phyloP scores from a whole-genome alignment of 768 basidiomycete species.

The Chalciporus chontae region DNA sequence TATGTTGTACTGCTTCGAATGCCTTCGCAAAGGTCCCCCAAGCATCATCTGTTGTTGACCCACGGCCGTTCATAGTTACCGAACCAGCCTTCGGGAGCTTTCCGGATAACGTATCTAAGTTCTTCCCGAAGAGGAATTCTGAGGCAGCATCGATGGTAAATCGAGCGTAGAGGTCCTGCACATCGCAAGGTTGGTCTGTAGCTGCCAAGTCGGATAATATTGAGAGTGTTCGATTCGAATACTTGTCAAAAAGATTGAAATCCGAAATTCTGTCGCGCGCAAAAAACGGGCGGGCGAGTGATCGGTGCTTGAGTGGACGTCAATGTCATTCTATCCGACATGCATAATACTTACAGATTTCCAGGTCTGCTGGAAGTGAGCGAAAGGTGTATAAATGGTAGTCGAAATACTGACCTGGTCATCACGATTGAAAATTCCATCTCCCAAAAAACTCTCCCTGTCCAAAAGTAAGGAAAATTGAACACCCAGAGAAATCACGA shows the following conservation, averaged over 20 bases:
- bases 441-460: slow-evolving; percentile 56
- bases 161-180: slow-evolving; percentile 64
- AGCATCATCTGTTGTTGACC: slow-evolving; percentile 53
- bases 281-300: slow-evolving; percentile 70
- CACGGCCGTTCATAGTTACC: slow-evolving; percentile 50
- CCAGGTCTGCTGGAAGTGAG: slow-evolving; percentile 44
- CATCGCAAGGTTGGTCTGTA: slow-evolving; percentile 47
- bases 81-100: slow-evolving; percentile 48
- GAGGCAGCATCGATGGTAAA: slow-evolving; percentile 72
- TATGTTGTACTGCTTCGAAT: slow-evolving; percentile 39
- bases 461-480: slow-evolving; percentile 7
- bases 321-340: slow-evolving; percentile 1
- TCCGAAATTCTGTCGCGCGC: slow-evolving; percentile 68
- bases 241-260: slow-evolving; percentile 62
- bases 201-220: slow-evolving; percentile 43
- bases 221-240: slow-evolving; percentile 45
- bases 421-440: slow-evolving; percentile 76
- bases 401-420: slow-evolving; percentile 47
- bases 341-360: slow-evolving; percentile 46
- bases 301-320: slow-evolving; percentile 47
- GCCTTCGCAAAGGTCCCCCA: slow-evolving; percentile 55
- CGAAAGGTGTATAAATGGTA: not conserved
- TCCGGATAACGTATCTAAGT: slow-evolving; percentile 56
- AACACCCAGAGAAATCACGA: not conserved
- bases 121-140: slow-evolving; percentile 69